Conservation (phyloP, 192 early-diverging fungal species). For the Chytriomyces sp. region DNA sequence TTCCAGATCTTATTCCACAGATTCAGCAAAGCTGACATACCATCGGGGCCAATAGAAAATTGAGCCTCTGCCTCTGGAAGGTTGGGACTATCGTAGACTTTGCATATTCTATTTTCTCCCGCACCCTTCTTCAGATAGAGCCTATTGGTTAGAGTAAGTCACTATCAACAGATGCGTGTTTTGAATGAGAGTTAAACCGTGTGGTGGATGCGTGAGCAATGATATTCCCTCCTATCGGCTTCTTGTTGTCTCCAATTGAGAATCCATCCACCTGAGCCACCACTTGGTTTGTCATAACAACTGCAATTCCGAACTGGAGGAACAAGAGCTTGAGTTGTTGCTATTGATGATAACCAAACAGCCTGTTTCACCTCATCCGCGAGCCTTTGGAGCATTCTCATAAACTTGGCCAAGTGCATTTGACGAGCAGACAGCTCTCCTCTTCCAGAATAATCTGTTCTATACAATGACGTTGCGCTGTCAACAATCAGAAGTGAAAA, state of each 20-base stretch:
- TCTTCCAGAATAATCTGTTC: conserved; percentile 95
- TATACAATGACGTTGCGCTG: conserved; percentile 88
- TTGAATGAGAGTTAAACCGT: conserved; percentile 52
- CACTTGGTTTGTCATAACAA: conserved; percentile 98
- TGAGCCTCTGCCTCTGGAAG: conserved; percentile 88
- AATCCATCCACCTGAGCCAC: conserved; percentile 88
- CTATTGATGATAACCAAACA: background rate
- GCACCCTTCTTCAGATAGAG: conserved; percentile 90
- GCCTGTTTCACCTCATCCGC: conserved; percentile 77
- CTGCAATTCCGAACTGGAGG: conserved; percentile 87
- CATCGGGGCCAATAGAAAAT: conserved; percentile 88
- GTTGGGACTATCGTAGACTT: conserved; percentile 96
- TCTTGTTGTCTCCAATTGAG: conserved; percentile 78
- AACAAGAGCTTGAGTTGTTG: background rate
- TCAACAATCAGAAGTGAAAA: conserved; percentile 90
- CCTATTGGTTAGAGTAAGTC: conserved; percentile 35
- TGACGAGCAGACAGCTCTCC: conserved; percentile 94
- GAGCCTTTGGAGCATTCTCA: conserved; percentile 80
- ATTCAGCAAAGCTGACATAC: too few relatives aligned
- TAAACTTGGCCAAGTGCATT: conserved; percentile 90
- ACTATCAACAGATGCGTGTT: background rate
- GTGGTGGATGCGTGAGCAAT: conserved; percentile 98
- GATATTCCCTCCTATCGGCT: conserved; percentile 97
- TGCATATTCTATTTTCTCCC: conserved; percentile 90
- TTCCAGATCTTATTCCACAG: too few relatives aligned